These are phyloP conservation scores for Gonium pectorale DNA, from an alignment of 139 green algal species.

Conservation along the genomic window DNA sequence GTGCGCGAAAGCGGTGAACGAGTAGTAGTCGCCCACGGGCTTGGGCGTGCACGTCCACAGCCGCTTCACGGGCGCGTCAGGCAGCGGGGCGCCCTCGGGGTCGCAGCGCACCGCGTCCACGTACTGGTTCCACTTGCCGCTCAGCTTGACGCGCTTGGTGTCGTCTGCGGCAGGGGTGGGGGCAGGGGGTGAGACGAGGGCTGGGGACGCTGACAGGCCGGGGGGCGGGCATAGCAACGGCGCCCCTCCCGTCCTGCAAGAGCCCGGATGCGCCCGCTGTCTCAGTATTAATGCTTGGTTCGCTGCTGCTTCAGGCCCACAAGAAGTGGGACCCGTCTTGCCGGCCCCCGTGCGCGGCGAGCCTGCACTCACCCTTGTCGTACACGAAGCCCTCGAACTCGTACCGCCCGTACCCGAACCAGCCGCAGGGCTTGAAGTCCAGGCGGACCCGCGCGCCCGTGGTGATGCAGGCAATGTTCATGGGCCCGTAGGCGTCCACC, in stretches of 20 bases:
- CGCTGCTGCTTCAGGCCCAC: too few relatives aligned
- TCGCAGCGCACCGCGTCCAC: slow-evolving; percentile 82
- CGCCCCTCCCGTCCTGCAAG: too few relatives aligned
- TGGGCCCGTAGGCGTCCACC: slow-evolving; percentile 92
- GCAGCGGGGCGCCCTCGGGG: slow-evolving; percentile 69
- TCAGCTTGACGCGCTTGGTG: slow-evolving; percentile 74
- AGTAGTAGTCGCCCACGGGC: slow-evolving; percentile 90
- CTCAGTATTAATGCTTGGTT: too few relatives aligned
- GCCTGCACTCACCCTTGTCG: slow-evolving; percentile 53
- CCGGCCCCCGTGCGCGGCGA: too few relatives aligned
- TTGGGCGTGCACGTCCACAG: slow-evolving; percentile 85
- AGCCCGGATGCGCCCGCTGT: too few relatives aligned
- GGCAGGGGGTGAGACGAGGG: too few relatives aligned
- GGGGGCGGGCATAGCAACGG: too few relatives aligned
- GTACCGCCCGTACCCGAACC: slow-evolving; percentile 90
- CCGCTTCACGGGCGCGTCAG: slow-evolving; percentile 58
- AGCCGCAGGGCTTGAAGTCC: slow-evolving; percentile 93
- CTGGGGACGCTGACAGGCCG: too few relatives aligned
- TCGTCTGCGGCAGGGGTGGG: too few relatives aligned
- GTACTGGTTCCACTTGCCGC: slow-evolving; percentile 89
- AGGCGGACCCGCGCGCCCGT: slow-evolving; percentile 83
- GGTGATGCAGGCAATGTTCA: slow-evolving; percentile 83
- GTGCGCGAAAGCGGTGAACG: slow-evolving; percentile 92
- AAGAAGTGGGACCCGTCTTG: too few relatives aligned
- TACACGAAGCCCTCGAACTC: slow-evolving; percentile 72